Percentiles rank a stretch among this genome's conserved stretches.
Conservation (phyloP, 1,284 basidiomycete genomes). For the Macrocybe sp. region DNA sequence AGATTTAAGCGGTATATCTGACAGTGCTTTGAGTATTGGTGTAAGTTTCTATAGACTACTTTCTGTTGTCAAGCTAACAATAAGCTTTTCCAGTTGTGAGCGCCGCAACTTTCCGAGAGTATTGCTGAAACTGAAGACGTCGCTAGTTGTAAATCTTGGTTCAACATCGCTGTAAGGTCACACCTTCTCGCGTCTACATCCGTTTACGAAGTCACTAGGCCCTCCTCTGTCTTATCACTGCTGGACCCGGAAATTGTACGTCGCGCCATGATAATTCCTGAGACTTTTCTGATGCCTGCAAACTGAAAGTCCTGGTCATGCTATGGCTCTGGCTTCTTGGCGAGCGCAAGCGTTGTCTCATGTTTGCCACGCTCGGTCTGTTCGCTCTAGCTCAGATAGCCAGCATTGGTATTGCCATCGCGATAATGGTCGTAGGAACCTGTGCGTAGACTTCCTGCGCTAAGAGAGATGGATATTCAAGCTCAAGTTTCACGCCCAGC, state of each 20-base stretch:
- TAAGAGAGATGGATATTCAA: background rate
- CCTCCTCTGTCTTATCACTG: slow-evolving; percentile 29
- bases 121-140: slow-evolving; percentile 16
- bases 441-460: slow-evolving; percentile 21
- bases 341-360: slow-evolving; percentile 27
- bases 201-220: slow-evolving; percentile 15
- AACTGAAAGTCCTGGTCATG: slow-evolving; percentile 30
- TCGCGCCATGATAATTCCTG: background rate
- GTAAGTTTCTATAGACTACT: background rate
- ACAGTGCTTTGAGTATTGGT: slow-evolving; percentile 9
- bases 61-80: background rate
- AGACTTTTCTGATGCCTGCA: background rate
- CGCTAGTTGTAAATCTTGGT: slow-evolving; percentile 33
- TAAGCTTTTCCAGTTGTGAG: background rate
- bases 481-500: background rate
- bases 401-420: slow-evolving; percentile 21
- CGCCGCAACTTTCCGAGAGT: background rate
- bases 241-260: slow-evolving; percentile 36
- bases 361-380: slow-evolving; percentile 27
- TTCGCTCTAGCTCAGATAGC: slow-evolving; percentile 28
- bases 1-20: slow-evolving; percentile 23
- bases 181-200: background rate
- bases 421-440: slow-evolving; percentile 23
- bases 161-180: slow-evolving; percentile 20
- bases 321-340: slow-evolving; percentile 40